Conservation (phyloP, 2,329 filamentous ascomycete genomes). For the Calonectria leucothoes region DNA sequence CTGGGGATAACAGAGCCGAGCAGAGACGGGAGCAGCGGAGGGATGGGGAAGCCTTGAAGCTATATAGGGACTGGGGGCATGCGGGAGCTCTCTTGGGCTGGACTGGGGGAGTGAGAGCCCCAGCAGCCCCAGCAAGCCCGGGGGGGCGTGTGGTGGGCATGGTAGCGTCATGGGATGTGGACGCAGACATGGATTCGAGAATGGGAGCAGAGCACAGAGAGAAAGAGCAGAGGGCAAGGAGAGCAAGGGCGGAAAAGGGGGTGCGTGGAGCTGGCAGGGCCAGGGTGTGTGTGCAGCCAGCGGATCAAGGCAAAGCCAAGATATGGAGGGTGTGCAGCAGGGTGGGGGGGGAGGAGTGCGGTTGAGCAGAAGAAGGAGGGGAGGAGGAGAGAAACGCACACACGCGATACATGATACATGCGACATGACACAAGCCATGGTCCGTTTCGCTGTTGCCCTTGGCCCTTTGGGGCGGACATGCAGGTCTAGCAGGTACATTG, state of each 20-base stretch:
- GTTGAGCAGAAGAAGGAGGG: conserved; percentile 29
- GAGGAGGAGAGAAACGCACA: neutral
- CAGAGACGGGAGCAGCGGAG: conserved; percentile 29
- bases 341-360: neutral
- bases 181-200: conserved; percentile 22
- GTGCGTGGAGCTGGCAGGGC: neutral
- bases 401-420: conserved; percentile 7
- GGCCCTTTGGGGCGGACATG: conserved; percentile 1
- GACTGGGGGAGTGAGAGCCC: conserved; percentile 19
- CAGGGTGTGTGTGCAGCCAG: neutral
- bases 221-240: conserved; percentile 20
- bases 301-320: neutral
- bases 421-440: conserved; percentile 12
- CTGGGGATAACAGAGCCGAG: conserved; percentile 33
- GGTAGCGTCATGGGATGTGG: conserved; percentile 34
- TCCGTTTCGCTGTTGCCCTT: conserved; percentile 1
- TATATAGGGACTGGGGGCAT: conserved; percentile 43
- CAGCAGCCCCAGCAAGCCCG: neutral
- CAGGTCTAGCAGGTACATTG: conserved; percentile 11
- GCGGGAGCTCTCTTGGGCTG: conserved; percentile 22
- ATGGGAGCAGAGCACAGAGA: conserved; percentile 26
- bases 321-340: neutral
- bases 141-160: conserved; percentile 22
- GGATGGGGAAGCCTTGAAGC: conserved; percentile 39
- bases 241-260: conserved; percentile 1